Conservation (phyloP, 768 basidiomycete species). For the Collybia nuda region DNA sequence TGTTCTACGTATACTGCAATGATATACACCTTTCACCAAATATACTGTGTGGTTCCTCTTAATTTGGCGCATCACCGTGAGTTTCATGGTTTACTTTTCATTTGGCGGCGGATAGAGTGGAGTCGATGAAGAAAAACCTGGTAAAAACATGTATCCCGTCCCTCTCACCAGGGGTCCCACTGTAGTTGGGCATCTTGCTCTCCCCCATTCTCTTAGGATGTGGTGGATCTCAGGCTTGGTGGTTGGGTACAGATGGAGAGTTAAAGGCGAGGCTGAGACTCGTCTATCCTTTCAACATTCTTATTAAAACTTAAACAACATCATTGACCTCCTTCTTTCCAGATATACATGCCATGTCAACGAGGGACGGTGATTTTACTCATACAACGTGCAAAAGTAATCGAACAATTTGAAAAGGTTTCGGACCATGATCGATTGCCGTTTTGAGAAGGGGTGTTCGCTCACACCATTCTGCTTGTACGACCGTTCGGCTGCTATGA, state of each 20-base stretch:
- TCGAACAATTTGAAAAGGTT: too few relatives aligned
- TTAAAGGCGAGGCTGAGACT: conserved; percentile 89
- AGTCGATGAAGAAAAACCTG: conserved; percentile 82
- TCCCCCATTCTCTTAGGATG: conserved; percentile 16
- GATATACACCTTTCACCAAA: background rate
- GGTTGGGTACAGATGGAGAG: conserved; percentile 73
- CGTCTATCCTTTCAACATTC: conserved; percentile 2
- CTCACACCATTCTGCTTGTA: too few relatives aligned
- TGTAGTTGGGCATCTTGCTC: conserved; percentile 25
- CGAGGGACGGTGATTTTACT: too few relatives aligned
- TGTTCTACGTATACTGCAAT: conserved; percentile 9
- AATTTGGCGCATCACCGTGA: conserved; percentile 6
- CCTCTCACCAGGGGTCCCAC: conserved; percentile 34
- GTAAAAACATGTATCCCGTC: conserved; percentile 83
- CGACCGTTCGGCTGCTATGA: too few relatives aligned
- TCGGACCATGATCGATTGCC: too few relatives aligned
- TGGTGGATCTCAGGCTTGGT: conserved; percentile 25
- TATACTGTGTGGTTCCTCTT: background rate
- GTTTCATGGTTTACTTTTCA: conserved; percentile 16
- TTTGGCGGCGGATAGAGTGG: conserved; percentile 17
- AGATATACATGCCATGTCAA: too few relatives aligned
- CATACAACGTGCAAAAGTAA: background rate
- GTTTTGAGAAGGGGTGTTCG: too few relatives aligned
- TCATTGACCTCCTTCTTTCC: too few relatives aligned
- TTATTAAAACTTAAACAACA: too few relatives aligned